These are phyloP conservation scores for Mycogone perniciosa DNA, from an alignment of 2,329 filamentous ascomycete species.

Conservation along the genomic window DNA sequence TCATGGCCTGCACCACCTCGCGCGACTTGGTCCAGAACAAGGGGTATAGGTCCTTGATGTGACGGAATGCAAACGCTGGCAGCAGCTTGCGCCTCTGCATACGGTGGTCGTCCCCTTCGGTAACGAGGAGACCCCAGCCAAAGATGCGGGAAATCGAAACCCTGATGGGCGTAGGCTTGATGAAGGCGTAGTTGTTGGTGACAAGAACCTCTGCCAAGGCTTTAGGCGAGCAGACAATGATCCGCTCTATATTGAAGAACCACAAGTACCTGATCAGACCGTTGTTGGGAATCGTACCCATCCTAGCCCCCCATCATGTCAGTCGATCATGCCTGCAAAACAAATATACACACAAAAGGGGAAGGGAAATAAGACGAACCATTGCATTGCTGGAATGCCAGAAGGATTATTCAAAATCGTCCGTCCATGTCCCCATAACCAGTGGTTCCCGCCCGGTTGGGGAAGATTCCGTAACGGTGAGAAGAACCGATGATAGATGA, in stretches of 20 bases:
- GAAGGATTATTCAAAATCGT: background rate
- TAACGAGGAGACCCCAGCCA: conserved; percentile 66
- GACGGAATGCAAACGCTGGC: conserved; percentile 76
- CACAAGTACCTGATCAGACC: background rate
- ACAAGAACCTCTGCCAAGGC: conserved; percentile 59
- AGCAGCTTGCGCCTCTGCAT: conserved; percentile 71
- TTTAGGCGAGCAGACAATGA: background rate
- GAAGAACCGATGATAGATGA: background rate
- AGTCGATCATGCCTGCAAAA: background rate
- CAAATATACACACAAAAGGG: background rate
- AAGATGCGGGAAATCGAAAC: conserved; percentile 56
- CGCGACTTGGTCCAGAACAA: conserved; percentile 76
- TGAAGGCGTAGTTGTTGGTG: conserved; percentile 63
- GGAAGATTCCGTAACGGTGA: background rate
- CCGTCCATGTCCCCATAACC: background rate
- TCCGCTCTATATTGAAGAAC: too few relatives aligned
- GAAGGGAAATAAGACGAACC: background rate
- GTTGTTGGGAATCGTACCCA: background rate
- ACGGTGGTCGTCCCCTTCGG: conserved; percentile 85
- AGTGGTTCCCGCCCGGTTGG: background rate
- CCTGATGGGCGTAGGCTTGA: conserved; percentile 52
- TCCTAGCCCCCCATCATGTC: background rate
- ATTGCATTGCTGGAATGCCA: background rate
- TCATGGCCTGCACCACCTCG: conserved; percentile 60
- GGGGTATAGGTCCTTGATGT: conserved; percentile 78